Evolutionary conservation across 2,329 filamentous ascomycete genomes (phyloP), one percentile per base, ranked within the genome.

Genomic region (Penicillium sp.): DNA sequence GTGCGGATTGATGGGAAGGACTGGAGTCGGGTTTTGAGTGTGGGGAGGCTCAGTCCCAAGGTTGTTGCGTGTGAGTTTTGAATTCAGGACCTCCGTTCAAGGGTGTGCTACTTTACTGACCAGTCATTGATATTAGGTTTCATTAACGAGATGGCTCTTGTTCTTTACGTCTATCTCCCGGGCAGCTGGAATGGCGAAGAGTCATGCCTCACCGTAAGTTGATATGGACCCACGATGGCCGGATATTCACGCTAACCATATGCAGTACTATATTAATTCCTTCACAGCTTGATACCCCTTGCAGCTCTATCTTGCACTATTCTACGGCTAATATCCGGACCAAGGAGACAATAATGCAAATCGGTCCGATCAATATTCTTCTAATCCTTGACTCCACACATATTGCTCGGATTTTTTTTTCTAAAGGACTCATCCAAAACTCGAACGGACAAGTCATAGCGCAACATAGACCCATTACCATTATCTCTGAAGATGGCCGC

Each of bases 11-110:
- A 97, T 73, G 94, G 91, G 31, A 88, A 85, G 70, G 94, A 99
- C 70, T 97, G 94, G 93, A 90, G 90, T 29, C 85, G 84, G 61
- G 93, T 97, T n/a, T 79, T 99, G 60, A 95, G 90, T 70, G 92
- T 97, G 12, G 93, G 93, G 1, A 81, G 92, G 46, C 76, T 97
- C 28, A 93, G 94, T 62, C 93, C 91, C 0, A 82, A 90, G 61
- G 93, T 97, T 47, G 94, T 97, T 76, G 94, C 92, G 51, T 96
- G 92, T 86, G 58, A 75, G 82, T 66, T 26, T 66, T 26, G 2
- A 10, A n/a, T 23, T 48, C 23, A 12, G 36, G 21, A 18, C 2
- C 29, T 13, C 42, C 21, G 34, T 15, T 29, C 39, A 21, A 44
- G 23, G 29, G 16, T 7, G 8, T 18, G n/a, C 18, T 18, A 7